phyloP scores from a whole-genome alignment of 129 eudicot species.

The Centella asiatica region DNA sequence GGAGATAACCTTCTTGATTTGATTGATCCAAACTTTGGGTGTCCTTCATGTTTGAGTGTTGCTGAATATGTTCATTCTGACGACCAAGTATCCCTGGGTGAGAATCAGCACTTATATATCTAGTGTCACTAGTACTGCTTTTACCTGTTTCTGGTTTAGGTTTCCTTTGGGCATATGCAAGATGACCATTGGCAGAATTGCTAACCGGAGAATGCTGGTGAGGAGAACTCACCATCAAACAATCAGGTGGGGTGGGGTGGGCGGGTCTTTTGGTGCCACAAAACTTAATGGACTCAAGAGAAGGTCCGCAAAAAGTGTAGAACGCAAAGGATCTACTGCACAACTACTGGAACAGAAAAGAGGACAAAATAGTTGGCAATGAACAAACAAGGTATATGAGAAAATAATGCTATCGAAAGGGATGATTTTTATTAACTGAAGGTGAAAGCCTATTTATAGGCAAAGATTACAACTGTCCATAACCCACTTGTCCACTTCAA shows the following conservation, averaged over 20 bases:
- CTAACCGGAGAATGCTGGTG: slow-evolving; percentile 28
- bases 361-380: no score
- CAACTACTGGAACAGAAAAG: no score
- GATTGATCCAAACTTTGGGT: slow-evolving; percentile 56
- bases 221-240: slow-evolving; percentile 8
- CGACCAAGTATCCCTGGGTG: slow-evolving; percentile 20
- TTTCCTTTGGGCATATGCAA: slow-evolving; percentile 79
- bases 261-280: slow-evolving; percentile 52
- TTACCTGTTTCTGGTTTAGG: slow-evolving; percentile 50
- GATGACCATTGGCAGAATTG: slow-evolving; percentile 43
- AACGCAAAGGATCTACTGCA: no score
- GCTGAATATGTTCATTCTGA: slow-evolving; percentile 23
- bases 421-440: no score
- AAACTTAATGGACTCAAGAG: slow-evolving; percentile 30
- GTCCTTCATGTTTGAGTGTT: slow-evolving; percentile 16
- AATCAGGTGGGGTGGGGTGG: slow-evolving; percentile 30
- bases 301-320: no score
- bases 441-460: no score
- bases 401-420: no score
- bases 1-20: slow-evolving; percentile 58
- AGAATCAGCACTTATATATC: slow-evolving; percentile 19
- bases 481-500: no score
- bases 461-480: no score
- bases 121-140: slow-evolving; percentile 24
- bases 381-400: no score